These are phyloP conservation scores for Thalassia testudinum DNA, from an alignment of 116 monocot genomes.

Conservation along the genomic window DNA sequence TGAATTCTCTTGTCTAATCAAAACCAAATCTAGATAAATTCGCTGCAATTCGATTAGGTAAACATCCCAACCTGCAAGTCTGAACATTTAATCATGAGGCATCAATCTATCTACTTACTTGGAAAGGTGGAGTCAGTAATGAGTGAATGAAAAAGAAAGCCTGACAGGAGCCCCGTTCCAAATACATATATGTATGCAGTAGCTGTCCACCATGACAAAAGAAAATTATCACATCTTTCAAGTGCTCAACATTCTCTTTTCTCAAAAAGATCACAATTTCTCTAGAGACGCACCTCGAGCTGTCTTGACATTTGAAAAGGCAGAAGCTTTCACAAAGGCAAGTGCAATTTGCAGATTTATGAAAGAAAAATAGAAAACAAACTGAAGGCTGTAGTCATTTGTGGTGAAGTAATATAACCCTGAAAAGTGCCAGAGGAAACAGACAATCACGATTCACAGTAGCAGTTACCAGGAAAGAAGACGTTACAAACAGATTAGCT, in stretches of 20 bases:
- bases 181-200: slow-evolving; percentile 56
- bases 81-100: too few relatives aligned
- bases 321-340: slow-evolving; percentile 35
- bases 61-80: too few relatives aligned
- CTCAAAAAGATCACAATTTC: background rate
- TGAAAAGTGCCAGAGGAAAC: slow-evolving; percentile 15
- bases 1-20: too few relatives aligned
- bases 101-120: slow-evolving; percentile 48
- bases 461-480: too few relatives aligned
- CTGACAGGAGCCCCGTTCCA: slow-evolving; percentile 45
- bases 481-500: background rate
- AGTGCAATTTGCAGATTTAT: slow-evolving; percentile 66
- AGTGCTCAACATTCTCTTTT: background rate
- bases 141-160: slow-evolving; percentile 28
- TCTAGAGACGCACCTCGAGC: slow-evolving; percentile 23
- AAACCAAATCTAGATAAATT: too few relatives aligned
- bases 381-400: slow-evolving; percentile 66
- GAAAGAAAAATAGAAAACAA: slow-evolving; percentile 55
- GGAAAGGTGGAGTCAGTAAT: slow-evolving; percentile 45
- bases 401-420: slow-evolving; percentile 55
- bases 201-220: slow-evolving; percentile 16
- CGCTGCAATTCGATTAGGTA: too few relatives aligned
- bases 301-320: slow-evolving; percentile 48
- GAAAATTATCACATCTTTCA: background rate
- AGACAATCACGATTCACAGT: too few relatives aligned